phyloP scores from a whole-genome alignment of 345 rosid species.

The Hypericum perforatum region DNA sequence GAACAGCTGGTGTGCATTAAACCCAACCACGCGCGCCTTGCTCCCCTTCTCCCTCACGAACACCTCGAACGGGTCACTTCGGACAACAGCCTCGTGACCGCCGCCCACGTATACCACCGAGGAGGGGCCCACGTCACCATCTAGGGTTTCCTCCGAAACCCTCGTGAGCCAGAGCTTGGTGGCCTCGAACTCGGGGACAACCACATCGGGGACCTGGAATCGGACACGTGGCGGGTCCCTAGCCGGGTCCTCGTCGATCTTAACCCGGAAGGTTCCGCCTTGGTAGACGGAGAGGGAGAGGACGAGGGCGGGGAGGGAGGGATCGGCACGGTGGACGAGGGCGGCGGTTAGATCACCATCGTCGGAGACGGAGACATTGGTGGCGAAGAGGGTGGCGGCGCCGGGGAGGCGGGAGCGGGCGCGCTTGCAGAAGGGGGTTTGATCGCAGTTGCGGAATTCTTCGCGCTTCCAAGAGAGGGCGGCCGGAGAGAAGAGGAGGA shows the following conservation, averaged over 20 bases:
- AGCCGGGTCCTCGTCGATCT: slow-evolving; percentile 70
- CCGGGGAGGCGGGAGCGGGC: slow-evolving; percentile 75
- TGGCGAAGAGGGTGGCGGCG: slow-evolving; percentile 36
- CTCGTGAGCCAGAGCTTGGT: slow-evolving; percentile 68
- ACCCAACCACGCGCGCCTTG: slow-evolving; percentile 44
- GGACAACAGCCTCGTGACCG: slow-evolving; percentile 65
- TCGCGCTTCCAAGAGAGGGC: slow-evolving; percentile 81
- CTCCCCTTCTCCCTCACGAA: slow-evolving; percentile 54
- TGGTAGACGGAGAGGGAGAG: slow-evolving; percentile 62
- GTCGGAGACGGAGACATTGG: slow-evolving; percentile 47
- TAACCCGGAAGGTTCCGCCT: slow-evolving; percentile 62
- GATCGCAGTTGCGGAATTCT: slow-evolving; percentile 85
- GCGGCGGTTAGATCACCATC: slow-evolving; percentile 79
- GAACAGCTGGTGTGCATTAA: slow-evolving; percentile 74
- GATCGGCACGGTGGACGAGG: slow-evolving; percentile 25
- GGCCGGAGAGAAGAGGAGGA: slow-evolving; percentile 32
- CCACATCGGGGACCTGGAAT: slow-evolving; percentile 79
- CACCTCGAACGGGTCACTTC: slow-evolving; percentile 81
- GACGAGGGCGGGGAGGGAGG: slow-evolving; percentile 37
- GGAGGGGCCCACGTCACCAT: slow-evolving; percentile 40
- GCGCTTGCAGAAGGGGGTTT: slow-evolving; percentile 95
- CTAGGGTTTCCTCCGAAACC: slow-evolving; percentile 36
- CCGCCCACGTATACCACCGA: slow-evolving; percentile 60
- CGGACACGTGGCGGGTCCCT: slow-evolving; percentile 50
- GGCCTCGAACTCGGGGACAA: slow-evolving; percentile 47